Evolutionary conservation across 2,329 filamentous ascomycete genomes (phyloP), one percentile per base, ranked within the genome.

Genomic region (Epichloe sp.): DNA sequence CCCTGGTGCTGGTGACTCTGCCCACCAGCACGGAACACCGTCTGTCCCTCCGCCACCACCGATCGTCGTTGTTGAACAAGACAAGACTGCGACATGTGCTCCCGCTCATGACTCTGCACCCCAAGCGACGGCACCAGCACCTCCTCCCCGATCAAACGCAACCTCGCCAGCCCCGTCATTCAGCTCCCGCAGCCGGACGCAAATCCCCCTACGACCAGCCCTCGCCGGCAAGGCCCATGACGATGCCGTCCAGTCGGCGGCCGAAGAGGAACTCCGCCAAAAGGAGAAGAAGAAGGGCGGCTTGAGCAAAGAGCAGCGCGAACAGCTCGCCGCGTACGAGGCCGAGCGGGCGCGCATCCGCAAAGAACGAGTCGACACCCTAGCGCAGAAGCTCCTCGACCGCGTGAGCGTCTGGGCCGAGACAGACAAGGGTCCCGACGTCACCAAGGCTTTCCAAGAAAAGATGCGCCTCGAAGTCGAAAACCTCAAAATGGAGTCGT

Each of bases 401-500:
- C 85, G 90, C 53, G 80, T 97, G 63, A 90, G 85, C 57, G 82
- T 97, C 42, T 97, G 90, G 91, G 96, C 93, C 5, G 93, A 98
- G 74, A 96, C 91, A 3, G 93, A 97, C 71, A 95, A 93, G 72
- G 80, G 85, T 44, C 55, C 70, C 14, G 89, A 95, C 59, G 88
- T 96, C 53, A 97, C 91, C 36, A 73, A 72, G 52, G 87, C 93
- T 0, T 98, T 97, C 74, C 84, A 90, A 66, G 88, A 91, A 65
- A 96, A 98, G 79, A 96, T 87, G 58, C 80, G 84, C 41, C 81
- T 97, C 41, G 93, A 98, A 71, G 88, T 95, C 26, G 93, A 98
- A 73, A 95, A 97, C 64, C 75, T 98, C 60, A 98, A 97, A 77
- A 98, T 98, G 88, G 93, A 98, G 71, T 94, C 87, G 0, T 98